These are phyloP conservation scores for Yamadazyma phyllophila DNA, from an alignment of 805 yeast species.

Conservation along the genomic window DNA sequence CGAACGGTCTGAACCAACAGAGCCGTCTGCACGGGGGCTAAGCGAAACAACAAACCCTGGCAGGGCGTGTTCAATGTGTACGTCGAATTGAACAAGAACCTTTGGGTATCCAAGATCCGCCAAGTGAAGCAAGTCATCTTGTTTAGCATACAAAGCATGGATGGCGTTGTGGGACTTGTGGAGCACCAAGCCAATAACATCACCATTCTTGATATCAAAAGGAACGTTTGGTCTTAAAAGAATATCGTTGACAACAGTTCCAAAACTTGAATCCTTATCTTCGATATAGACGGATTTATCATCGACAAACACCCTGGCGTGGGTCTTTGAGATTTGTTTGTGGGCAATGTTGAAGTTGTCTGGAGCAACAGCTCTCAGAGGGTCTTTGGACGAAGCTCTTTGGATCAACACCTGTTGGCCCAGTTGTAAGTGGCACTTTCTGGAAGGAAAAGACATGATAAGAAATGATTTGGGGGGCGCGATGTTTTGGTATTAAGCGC, in stretches of 20 bases:
- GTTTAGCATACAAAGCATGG: background rate
- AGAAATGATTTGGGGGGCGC: background rate
- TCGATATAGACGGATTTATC: constrained; percentile 20
- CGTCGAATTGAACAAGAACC: background rate
- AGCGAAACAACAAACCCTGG: no score
- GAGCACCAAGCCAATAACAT: constrained; percentile 35
- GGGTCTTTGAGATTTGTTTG: constrained; percentile 38
- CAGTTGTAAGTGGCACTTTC: background rate
- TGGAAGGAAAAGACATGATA: background rate
- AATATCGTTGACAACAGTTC: constrained; percentile 31
- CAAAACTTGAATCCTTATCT: constrained; percentile 38
- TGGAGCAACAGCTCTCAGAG: constrained; percentile 21
- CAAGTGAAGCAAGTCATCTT: no score
- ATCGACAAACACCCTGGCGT: constrained; percentile 25
- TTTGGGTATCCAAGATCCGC: background rate
- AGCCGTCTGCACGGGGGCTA: no score
- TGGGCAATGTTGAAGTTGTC: constrained; percentile 32
- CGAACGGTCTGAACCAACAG: background rate
- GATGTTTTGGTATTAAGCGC: background rate
- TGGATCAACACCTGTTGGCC: constrained; percentile 10
- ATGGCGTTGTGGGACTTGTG: background rate
- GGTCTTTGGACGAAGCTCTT: constrained; percentile 33
- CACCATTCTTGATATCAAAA: constrained; percentile 22
- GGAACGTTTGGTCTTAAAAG: constrained; percentile 20
- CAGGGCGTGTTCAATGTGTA: no score